phyloP scores from a whole-genome alignment of 2,329 filamentous ascomycete genomes.

The Tolypocladium inflatum region DNA sequence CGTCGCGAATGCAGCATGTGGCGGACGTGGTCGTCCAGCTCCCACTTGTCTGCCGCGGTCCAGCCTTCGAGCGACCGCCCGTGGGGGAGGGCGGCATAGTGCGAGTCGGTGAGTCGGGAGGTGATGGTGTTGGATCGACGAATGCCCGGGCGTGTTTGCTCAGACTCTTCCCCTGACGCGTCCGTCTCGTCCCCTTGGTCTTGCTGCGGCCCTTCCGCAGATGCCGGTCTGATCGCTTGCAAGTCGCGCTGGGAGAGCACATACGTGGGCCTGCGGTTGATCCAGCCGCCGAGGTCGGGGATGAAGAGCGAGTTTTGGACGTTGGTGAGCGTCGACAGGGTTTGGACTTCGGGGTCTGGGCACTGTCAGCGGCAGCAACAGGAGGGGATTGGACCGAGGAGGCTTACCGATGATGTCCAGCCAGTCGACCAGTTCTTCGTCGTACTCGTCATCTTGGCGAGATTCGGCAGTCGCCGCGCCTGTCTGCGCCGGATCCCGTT shows the following conservation, averaged over 20 bases:
- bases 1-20: slow-evolving; percentile 80
- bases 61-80: slow-evolving; percentile 64
- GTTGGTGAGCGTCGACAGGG: slow-evolving; percentile 76
- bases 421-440: slow-evolving; percentile 28
- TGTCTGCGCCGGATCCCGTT: slow-evolving; percentile 1
- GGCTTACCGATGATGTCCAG: slow-evolving; percentile 28
- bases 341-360: slow-evolving; percentile 72
- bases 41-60: slow-evolving; percentile 62
- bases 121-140: slow-evolving; percentile 50
- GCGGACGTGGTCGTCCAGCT: slow-evolving; percentile 76
- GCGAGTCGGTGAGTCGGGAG: slow-evolving; percentile 57
- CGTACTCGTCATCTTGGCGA: slow-evolving; percentile 22
- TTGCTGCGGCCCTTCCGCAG: slow-evolving; percentile 5
- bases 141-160: slow-evolving; percentile 11
- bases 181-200: background rate
- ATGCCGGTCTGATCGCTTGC: slow-evolving; percentile 7
- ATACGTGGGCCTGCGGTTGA: slow-evolving; percentile 75
- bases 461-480: slow-evolving; percentile 5
- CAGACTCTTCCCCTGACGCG: slow-evolving; percentile 1
- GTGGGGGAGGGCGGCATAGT: slow-evolving; percentile 73
- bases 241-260: slow-evolving; percentile 45
- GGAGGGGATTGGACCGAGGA: background rate
- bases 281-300: slow-evolving; percentile 63
- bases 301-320: slow-evolving; percentile 85
- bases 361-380: slow-evolving; percentile 1